Conservation (phyloP, 2,329 filamentous ascomycete genomes). For the Pleoardoris graminearum region DNA sequence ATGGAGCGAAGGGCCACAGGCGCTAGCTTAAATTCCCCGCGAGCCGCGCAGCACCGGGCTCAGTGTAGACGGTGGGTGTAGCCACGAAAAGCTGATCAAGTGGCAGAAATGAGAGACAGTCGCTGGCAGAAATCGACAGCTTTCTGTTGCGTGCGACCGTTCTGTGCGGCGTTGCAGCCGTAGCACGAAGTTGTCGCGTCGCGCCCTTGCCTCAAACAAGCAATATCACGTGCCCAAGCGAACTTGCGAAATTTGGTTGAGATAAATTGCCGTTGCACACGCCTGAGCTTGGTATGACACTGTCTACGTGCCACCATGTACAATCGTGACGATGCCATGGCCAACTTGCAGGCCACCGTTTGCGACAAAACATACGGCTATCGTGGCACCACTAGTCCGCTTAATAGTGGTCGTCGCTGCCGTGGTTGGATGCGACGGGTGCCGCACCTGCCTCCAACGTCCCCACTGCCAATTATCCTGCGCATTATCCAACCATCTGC, state of each 20-base stretch:
- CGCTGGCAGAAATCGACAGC: conserved; percentile 31
- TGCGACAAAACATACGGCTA: background rate
- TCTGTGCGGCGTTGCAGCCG: conserved; percentile 19
- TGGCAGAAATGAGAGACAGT: conserved; percentile 1
- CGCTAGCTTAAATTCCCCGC: conserved; percentile 37
- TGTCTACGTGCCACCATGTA: background rate
- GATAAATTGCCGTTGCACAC: conserved; percentile 1
- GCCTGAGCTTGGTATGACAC: background rate
- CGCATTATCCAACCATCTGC: conserved; percentile 19
- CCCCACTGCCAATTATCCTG: conserved; percentile 6
- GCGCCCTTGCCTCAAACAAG: conserved; percentile 23
- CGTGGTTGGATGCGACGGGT: conserved; percentile 24
- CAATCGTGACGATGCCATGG: background rate
- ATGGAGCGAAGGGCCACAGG: conserved; percentile 33
- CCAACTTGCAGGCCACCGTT: background rate
- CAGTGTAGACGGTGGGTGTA: conserved; percentile 11
- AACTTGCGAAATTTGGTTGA: conserved; percentile 6
- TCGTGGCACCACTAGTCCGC: conserved; percentile 21
- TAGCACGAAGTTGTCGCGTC: conserved; percentile 28
- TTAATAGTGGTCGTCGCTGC: background rate
- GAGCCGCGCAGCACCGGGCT: conserved; percentile 18
- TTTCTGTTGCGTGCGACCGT: conserved; percentile 13
- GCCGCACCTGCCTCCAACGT: conserved; percentile 10
- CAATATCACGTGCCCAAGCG: conserved; percentile 35
- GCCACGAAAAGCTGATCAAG: conserved; percentile 9